phyloP scores from a whole-genome alignment of 2,329 filamentous ascomycete genomes.

The Pestalotiopsis fici region DNA sequence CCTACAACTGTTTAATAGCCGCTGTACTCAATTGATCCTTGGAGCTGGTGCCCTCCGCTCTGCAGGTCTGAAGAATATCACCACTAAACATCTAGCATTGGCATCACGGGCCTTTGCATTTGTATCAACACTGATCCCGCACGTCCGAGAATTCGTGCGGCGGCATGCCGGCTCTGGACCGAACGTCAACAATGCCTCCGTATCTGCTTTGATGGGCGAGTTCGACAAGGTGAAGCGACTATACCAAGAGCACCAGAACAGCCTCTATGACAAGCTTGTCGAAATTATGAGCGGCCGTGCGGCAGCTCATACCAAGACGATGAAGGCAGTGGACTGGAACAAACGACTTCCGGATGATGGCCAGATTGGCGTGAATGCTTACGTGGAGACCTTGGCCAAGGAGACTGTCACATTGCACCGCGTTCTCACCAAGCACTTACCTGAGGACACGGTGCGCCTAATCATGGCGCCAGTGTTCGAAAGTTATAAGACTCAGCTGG shows the following conservation, averaged over 20 bases:
- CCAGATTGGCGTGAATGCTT: conserved; percentile 57
- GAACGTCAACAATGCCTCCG: conserved; percentile 40
- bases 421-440: conserved; percentile 79
- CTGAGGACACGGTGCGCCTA: conserved; percentile 72
- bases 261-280: conserved; percentile 88
- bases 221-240: conserved; percentile 86
- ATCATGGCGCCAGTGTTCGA: conserved; percentile 87
- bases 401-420: conserved; percentile 85
- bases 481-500: conserved; percentile 79
- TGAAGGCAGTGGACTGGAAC: conserved; percentile 79
- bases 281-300: conserved; percentile 88
- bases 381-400: conserved; percentile 85
- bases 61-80: conserved; percentile 93
- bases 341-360: conserved; percentile 24
- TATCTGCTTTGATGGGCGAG: conserved; percentile 69
- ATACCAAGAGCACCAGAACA: conserved; percentile 86
- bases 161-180: conserved; percentile 63
- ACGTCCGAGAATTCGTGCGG: conserved; percentile 87
- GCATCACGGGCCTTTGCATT: conserved; percentile 89
- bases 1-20: conserved; percentile 91
- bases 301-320: conserved; percentile 69
- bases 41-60: conserved; percentile 88
- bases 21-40: conserved; percentile 93
- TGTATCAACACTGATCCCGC: conserved; percentile 82
- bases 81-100: conserved; percentile 89